phyloP scores from a whole-genome alignment of 2,329 filamentous ascomycete genomes.

The Lojkania enalia region DNA sequence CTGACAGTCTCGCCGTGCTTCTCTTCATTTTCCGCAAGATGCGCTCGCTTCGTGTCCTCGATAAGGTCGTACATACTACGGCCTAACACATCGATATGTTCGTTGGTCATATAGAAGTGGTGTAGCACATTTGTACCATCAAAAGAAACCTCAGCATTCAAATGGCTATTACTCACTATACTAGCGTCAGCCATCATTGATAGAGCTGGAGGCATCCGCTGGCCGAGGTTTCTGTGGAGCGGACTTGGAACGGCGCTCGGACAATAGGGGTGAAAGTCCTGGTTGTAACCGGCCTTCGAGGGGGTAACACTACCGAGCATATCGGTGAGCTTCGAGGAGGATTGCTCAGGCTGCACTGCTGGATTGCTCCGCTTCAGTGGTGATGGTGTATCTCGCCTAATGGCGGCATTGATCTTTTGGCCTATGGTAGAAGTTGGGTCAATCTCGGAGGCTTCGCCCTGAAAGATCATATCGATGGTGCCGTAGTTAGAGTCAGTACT shows the following conservation, averaged over 20 bases:
- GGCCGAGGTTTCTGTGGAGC: conserved; percentile 21
- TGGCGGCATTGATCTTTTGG: conserved; percentile 10
- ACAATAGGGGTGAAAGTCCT: conserved; percentile 24
- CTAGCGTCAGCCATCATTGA: neutral
- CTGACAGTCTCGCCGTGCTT: conserved; percentile 11
- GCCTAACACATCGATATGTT: conserved; percentile 40
- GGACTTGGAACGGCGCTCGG: conserved; percentile 40
- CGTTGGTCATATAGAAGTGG: conserved; percentile 43
- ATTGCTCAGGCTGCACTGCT: conserved; percentile 22
- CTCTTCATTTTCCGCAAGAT: conserved; percentile 12
- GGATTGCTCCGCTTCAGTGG: neutral
- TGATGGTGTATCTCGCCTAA: neutral
- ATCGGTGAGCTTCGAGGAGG: conserved; percentile 31
- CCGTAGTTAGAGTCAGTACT: conserved; percentile 18
- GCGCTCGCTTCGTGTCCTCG: conserved; percentile 25
- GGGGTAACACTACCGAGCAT: conserved; percentile 30
- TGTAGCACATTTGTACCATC: conserved; percentile 16
- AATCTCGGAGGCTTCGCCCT: conserved; percentile 27
- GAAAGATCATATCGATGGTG: conserved; percentile 30
- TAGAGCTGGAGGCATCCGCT: conserved; percentile 2
- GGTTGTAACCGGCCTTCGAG: conserved; percentile 16
- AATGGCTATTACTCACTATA: neutral
- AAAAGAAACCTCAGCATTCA: neutral
- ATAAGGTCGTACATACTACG: conserved; percentile 33
- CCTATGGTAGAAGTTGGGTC: conserved; percentile 19